Base-by-base conservation (phyloP, 129 eudicot genomes). In the Chrysanthemum makinoi region DNA sequence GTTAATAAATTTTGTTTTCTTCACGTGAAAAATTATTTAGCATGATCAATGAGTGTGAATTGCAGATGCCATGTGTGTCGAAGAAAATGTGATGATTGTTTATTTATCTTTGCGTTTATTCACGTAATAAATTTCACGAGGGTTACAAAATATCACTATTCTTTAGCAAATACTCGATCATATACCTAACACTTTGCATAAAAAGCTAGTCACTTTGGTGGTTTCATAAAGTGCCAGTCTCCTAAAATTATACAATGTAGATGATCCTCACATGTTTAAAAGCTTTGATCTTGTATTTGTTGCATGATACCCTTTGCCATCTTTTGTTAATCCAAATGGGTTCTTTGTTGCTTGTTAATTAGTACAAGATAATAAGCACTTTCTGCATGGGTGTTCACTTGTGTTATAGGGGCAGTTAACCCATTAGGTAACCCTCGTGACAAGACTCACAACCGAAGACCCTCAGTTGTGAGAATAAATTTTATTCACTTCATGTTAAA, bases 301-400 rank as follows among this genome's bases (percentile, higher is more conserved):
- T 13, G 95, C 98, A 65, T 70, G 86, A 49, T 83, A 78, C 98
- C 98, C 89, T 10, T 83, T 81, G 15, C 80, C 77, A 0, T 33
- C 39, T 63, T 73, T 62, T 0, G 67, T 72, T 49, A 79, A 74
- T 24, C 98, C 79, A 92, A 48, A 28, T 64, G 77, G 71, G 71
- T 69, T 58, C 51, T 89, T 72, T 92, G 98, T 58, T 85, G 81
- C 0, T 83, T 91, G 65, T 89, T 87, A 72, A 92, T 81, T 17
- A 92, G 50, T 0, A 96, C 98, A 68, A 79, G 57, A 60, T 70
- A 82, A 35, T 85, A 89, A 58, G 82, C 85, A 74, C 82, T 84
- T 48, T 62, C 3, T 70, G 95, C 96, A 80, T 89, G 88, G 67
- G 96, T 89, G 2, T 66, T 76, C 9, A 89, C 95, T 81, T 92